Percentiles rank a stretch among this genome's conserved stretches.
phyloP scores from a whole-genome alignment of 164 flowering plant genomes.

The Liquidambar formosana region DNA sequence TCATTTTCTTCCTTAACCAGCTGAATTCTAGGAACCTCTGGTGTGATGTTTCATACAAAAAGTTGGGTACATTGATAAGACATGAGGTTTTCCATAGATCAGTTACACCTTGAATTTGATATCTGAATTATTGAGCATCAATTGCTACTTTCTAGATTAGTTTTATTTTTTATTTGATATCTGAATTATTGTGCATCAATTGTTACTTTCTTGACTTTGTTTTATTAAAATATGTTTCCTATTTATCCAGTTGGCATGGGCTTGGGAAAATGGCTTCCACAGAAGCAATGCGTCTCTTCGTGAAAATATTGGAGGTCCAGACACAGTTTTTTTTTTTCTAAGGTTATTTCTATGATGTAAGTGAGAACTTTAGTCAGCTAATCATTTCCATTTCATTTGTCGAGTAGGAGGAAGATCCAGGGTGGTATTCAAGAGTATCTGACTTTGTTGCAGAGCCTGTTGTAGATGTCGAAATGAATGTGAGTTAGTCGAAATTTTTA shows the following conservation, averaged over 20 bases:
- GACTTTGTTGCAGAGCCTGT: slow-evolving; percentile 66
- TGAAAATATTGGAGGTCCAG: slow-evolving; percentile 92
- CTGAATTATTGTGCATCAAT: not conserved
- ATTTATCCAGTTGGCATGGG: slow-evolving; percentile 78
- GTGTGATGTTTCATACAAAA: not conserved
- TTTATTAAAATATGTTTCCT: slow-evolving; percentile 6
- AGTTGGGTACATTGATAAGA: not conserved
- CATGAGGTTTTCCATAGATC: not conserved
- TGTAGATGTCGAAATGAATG: slow-evolving; percentile 81
- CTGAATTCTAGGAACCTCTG: not conserved
- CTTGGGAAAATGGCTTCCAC: slow-evolving; percentile 89
- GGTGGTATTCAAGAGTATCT: slow-evolving; percentile 96
- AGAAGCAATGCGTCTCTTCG: slow-evolving; percentile 99
- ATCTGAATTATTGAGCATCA: not conserved
- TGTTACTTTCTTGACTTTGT: slow-evolving; percentile 3
- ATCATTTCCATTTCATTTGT: slow-evolving; percentile 16
- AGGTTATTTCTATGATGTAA: not conserved
- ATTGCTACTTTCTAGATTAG: not conserved
- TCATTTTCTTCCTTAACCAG: not conserved
- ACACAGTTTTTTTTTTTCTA: not conserved
- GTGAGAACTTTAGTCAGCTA: slow-evolving; percentile 4
- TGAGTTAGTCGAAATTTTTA: slow-evolving; percentile 42
- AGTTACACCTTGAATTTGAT: not conserved
- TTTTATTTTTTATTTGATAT: not conserved
- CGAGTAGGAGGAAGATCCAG: slow-evolving; percentile 93